Conservation (phyloP, 1,139 yeast species). For the Torulaspora pretoriensis region DNA sequence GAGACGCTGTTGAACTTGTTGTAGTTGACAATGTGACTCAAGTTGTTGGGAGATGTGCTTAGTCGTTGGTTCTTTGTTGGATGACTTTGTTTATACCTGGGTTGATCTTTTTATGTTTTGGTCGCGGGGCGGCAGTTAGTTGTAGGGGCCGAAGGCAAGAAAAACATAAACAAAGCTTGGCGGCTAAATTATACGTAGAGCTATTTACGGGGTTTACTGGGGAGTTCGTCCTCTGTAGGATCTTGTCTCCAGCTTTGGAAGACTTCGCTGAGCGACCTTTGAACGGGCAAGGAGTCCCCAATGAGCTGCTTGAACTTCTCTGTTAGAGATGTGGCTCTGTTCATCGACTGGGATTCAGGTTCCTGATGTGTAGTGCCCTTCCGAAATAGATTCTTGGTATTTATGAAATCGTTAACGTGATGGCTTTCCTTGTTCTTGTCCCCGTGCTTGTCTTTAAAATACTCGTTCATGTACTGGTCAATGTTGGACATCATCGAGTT, state of each 20-base stretch:
- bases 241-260: constrained; percentile 12
- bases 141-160: not conserved
- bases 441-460: constrained; percentile 18
- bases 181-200: not conserved
- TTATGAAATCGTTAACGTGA: constrained; percentile 19
- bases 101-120: no score
- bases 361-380: constrained; percentile 3
- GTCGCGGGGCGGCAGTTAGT: no score
- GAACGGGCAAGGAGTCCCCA: constrained; percentile 9
- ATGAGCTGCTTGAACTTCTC: constrained; percentile 11
- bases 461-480: constrained; percentile 24
- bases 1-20: no score
- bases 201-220: not conserved
- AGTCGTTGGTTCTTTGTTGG: no score
- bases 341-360: constrained; percentile 8
- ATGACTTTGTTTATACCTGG: no score
- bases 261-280: constrained; percentile 10
- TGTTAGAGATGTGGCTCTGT: constrained; percentile 9
- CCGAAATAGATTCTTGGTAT: constrained; percentile 13
- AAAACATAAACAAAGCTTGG: not conserved
- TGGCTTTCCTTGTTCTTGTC: constrained; percentile 17
- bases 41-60: no score
- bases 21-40: no score
- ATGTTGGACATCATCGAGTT: constrained; percentile 20
- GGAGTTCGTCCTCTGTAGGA: not conserved